phyloP scores from a whole-genome alignment of 331 rosid species.

The Telfairia occidentalis region DNA sequence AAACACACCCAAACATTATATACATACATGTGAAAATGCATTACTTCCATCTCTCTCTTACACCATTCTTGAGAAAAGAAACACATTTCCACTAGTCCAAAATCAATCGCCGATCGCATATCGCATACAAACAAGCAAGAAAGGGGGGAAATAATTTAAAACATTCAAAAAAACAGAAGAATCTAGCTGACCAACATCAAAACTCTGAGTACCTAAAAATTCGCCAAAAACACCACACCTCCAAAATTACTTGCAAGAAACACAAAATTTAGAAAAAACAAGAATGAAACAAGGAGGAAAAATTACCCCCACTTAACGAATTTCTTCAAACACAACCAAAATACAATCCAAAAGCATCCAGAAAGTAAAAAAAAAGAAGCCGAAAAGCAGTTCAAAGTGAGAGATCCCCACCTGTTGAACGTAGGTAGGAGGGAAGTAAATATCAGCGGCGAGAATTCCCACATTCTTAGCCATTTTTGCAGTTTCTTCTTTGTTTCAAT shows the following conservation, averaged over 20 bases:
- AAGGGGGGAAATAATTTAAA: neutral
- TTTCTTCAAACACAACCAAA: neutral
- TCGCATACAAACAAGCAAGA: neutral
- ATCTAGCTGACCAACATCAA: neutral
- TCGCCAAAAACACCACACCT: neutral
- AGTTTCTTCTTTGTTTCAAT: neutral
- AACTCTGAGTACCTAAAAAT: neutral
- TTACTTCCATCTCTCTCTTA: neutral
- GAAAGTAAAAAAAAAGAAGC: neutral
- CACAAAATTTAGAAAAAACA: neutral
- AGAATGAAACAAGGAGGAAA: neutral
- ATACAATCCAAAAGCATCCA: neutral
- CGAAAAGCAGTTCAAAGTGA: neutral
- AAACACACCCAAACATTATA: neutral
- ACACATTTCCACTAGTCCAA: neutral
- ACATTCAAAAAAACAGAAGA: neutral
- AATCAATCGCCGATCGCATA: neutral
- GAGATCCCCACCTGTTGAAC: constrained; percentile 62
- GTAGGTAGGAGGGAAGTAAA: constrained; percentile 81
- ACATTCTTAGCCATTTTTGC: constrained; percentile 65
- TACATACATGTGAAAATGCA: neutral
- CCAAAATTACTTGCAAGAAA: neutral
- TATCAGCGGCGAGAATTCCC: constrained; percentile 86
- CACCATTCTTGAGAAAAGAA: neutral
- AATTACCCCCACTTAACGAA: neutral